Evolutionary conservation across 2,329 filamentous ascomycete species (phyloP).

Genomic region (Chrysoporthe puriensis): DNA sequence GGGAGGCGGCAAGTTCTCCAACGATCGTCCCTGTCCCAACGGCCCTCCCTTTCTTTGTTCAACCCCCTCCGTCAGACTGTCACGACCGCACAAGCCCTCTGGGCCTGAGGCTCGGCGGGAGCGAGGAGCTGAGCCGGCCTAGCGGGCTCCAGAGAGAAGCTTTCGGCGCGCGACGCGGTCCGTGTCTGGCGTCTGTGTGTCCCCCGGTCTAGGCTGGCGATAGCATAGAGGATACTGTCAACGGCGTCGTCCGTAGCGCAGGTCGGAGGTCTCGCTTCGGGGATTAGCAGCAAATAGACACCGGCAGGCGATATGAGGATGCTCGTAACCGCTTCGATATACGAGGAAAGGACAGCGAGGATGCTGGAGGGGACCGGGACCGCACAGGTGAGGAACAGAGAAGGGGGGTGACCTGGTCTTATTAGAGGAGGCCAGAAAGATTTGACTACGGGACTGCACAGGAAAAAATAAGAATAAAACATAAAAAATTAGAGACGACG

Average conservation of each 20-base stretch:
- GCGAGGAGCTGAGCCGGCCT: background rate
- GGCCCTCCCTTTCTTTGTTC: background rate
- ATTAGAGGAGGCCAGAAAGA: constrained; percentile 1
- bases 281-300: background rate
- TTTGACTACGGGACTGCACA: too few relatives aligned
- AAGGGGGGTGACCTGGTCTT: constrained; percentile 3
- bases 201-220: background rate
- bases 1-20: background rate
- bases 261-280: background rate
- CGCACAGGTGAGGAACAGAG: background rate
- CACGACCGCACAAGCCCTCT: background rate
- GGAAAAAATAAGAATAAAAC: background rate
- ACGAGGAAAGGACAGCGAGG: background rate
- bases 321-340: background rate
- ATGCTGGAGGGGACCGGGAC: background rate
- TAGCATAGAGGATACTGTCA: background rate
- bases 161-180: constrained; percentile 7
- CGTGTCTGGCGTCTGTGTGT: constrained; percentile 8
- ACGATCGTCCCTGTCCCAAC: background rate
- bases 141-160: constrained; percentile 1
- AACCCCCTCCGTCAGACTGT: background rate
- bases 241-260: constrained; percentile 5
- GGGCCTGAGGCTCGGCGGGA: background rate
- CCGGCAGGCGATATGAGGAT: background rate
- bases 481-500: background rate